Evolutionary conservation across 2,329 filamentous ascomycete species (phyloP), one percentile per base, ranked within the genome.

Genomic region (Endoconidiophora polonica): DNA sequence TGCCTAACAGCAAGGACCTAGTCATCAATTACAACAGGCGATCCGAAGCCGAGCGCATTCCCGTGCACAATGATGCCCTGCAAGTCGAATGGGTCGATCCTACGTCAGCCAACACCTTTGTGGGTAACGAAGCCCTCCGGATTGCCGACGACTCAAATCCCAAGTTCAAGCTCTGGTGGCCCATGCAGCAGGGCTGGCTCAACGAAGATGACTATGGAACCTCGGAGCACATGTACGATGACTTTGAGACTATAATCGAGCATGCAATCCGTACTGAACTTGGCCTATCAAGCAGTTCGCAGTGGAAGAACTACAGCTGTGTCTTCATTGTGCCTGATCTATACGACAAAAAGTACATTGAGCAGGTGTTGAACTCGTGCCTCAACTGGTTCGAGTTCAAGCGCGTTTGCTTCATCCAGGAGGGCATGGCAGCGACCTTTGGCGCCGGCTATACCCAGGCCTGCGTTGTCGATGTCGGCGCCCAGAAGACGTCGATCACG

Each of bases 241-340:
- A 96, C 60, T 82, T 96, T 51, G 85, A 91, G 58, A 78, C 82
- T 10, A 81, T 96, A 29, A 66, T 96, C 10, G 86, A 94, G 60
- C 82, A 87, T 56, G 85, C 87, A 1, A 81, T 98, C 58, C 81
- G 81, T 56, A 78, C 76, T n/a, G 86, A 96, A 59, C 72, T 96
- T 6, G 85, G 83, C 1, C 64, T 95, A 40, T 79, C 73, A 24
- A 79, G 77, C 55, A 83, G 83, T 59, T 83, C 81, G 58, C 80
- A 90, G 47, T 93, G 88, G 79, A 75, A 76, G 49, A 84, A 93
- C 62, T 96, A 95, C 65, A 91, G 85, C 59, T 95, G 87, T 58
- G 88, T 95, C n/a, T 86, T 96, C 59, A 81, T 98, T 55, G 93
- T 98, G 44, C 91, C 91, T 0, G 91, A 98, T 62, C 72, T 98